A percentile compares a stretch with the other conserved stretches of the same genome.
Conservation (phyloP, 371 early-diverging fungal species). For the Rhizopus sp. region DNA sequence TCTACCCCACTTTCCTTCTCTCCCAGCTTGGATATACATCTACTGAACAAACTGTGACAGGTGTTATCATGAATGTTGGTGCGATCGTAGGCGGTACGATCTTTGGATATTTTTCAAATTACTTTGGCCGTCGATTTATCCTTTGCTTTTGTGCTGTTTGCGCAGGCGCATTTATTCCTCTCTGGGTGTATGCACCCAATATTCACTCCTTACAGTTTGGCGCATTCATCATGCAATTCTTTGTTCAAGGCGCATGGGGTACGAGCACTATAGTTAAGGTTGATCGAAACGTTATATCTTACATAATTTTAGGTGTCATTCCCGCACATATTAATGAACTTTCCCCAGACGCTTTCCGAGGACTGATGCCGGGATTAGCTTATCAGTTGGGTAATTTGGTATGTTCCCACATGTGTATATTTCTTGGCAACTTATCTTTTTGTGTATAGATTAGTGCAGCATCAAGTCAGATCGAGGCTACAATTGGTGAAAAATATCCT, state of each 20-base stretch:
- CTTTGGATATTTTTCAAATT: slow-evolving; percentile 67
- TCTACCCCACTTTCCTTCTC: slow-evolving; percentile 71
- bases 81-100: slow-evolving; percentile 73
- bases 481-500: slow-evolving; percentile 56
- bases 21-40: slow-evolving; percentile 57
- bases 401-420: slow-evolving; percentile 1
- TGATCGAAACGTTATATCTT: no score
- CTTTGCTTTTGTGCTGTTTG: slow-evolving; percentile 50
- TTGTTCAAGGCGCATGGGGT: slow-evolving; percentile 73
- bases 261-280: not conserved
- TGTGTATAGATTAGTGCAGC: slow-evolving; percentile 56
- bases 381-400: slow-evolving; percentile 73
- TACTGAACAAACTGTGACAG: slow-evolving; percentile 57
- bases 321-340: slow-evolving; percentile 73
- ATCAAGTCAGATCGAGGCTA: slow-evolving; percentile 69
- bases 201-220: slow-evolving; percentile 54
- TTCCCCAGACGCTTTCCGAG: slow-evolving; percentile 65
- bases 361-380: slow-evolving; percentile 68
- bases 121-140: slow-evolving; percentile 60
- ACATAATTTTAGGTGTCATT: slow-evolving; percentile 40
- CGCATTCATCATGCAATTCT: slow-evolving; percentile 66
- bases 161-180: slow-evolving; percentile 66
- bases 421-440: not conserved
- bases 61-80: slow-evolving; percentile 63
- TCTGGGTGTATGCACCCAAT: slow-evolving; percentile 61